Evolutionary conservation across 202 grass and related monocot species (phyloP), one percentile per base, ranked within the genome.

Genomic region (Hordeum pubiflorum): DNA sequence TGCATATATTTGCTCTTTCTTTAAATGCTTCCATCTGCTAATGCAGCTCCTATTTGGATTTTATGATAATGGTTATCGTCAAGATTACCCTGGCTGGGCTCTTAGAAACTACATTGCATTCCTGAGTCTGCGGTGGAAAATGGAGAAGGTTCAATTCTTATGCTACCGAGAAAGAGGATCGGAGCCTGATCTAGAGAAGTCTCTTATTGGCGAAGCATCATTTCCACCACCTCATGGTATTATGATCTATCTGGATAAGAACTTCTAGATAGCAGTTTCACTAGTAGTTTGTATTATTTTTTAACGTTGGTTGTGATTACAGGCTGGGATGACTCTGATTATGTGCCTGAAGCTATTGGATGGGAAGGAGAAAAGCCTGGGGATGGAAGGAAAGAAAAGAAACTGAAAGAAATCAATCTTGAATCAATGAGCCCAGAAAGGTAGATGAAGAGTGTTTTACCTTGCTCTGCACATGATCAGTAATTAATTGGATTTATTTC

Each of bases 41-140:
- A 62, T 89, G 76, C 84, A 98, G 95, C 44, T 98, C 54, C 65
- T 98, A 37, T 98, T 94, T 88, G 95, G 95, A 11, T 98, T 91
- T 82, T 98, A 94, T 89, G 95, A 98, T 83, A 88, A 93, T 55
- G 88, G 84, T 13, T 76, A 7, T 50, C 69, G 56, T 81, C 80
- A 70, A 82, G 67, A 54, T 77, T 91, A 79, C 74, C 95, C 92
- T 88, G 90, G 95, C 14, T 91, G 92, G 95, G 91, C 92, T 79
- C 69, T 98, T 89, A 82, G 73, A 83, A 98, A 98, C 69, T 98
- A 89, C 56, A 79, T 93, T 76, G 68, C 86, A 23, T 98, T 91
- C 58, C 80, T 98, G 38, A 86, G 75, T 68, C 78, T 94, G 59
- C 80, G 80, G 41, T 94, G 82, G 86, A 89, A 94, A 76, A 74